phyloP scores from a whole-genome alignment of 805 yeast genomes.

The Metschnikowia shivogae region DNA sequence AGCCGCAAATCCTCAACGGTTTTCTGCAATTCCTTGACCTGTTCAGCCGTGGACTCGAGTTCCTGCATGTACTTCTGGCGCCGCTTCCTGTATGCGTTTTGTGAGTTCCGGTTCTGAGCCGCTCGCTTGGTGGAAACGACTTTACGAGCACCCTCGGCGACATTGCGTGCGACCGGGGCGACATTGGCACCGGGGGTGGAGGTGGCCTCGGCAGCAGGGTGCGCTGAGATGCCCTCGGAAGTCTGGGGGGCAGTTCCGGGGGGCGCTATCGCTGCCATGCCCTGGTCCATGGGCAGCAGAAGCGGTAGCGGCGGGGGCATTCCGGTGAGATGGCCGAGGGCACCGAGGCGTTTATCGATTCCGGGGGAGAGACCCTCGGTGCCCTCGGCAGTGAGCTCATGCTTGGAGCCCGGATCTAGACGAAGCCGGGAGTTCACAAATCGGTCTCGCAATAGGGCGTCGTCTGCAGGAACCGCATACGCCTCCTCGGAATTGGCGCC shows the following conservation, averaged over 20 bases:
- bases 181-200: neutral
- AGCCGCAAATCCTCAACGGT: slow-evolving; percentile 62
- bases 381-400: neutral
- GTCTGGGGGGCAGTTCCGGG: neutral
- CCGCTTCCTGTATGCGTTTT: slow-evolving; percentile 83
- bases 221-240: neutral
- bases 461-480: neutral
- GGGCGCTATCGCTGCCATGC: too few species aligned
- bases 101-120: slow-evolving; percentile 88
- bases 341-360: neutral
- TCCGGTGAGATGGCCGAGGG: neutral
- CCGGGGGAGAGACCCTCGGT: neutral
- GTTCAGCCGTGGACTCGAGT: slow-evolving; percentile 65
- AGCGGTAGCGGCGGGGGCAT: neutral
- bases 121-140: slow-evolving; percentile 71
- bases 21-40: slow-evolving; percentile 57
- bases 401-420: neutral
- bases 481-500: neutral
- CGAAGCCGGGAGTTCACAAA: neutral
- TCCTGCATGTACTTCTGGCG: slow-evolving; percentile 79
- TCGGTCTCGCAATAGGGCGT: neutral
- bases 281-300: neutral
- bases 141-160: slow-evolving; percentile 1
- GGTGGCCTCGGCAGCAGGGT: neutral
- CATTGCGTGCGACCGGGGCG: neutral